Evolutionary conservation across 2,329 filamentous ascomycete genomes (phyloP), one percentile per base, ranked within the genome.

Genomic region (Pseudovirgaria hyperparasitica): DNA sequence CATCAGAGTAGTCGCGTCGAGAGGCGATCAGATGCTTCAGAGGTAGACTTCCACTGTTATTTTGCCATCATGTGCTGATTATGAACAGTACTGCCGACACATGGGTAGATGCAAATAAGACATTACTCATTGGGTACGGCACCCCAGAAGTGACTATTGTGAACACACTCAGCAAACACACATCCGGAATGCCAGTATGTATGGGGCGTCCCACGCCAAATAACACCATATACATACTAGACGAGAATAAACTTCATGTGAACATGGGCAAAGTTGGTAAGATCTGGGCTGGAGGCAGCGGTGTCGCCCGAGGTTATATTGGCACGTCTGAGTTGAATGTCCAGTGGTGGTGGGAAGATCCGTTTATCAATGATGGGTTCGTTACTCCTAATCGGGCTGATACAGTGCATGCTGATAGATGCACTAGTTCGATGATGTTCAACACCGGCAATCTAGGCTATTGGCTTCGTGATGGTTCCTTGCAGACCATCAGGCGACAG

Each of bases 71-170:
- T n/a, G n/a, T n/a, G n/a, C n/a, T n/a, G n/a, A n/a, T n/a, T n/a
- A n/a, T n/a, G n/a, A n/a, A n/a, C n/a, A n/a, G n/a, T n/a, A n/a
- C n/a, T n/a, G n/a, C n/a, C n/a, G n/a, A n/a, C n/a, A n/a, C n/a
- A n/a, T n/a, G n/a, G n/a, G n/a, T n/a, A n/a, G n/a, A n/a, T n/a
- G n/a, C n/a, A n/a, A n/a, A n/a, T n/a, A n/a, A n/a, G n/a, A n/a
- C n/a, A n/a, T n/a, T n/a, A n/a, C n/a, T n/a, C 55, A 73, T 72
- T 46, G 63, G 65, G 36, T 73, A 68, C 38, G 70, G 70, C 2
- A 68, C 70, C 2, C 72, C 70, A 1, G 70, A 74, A 41, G 65
- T 67, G 9, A 72, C 65, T 2, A 69, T 73, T 26, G 57, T 73
- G 28, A 72, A 73, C 43, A 69, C 68, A 5, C 65, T 67, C 46